Conservation (phyloP, 108 stramenopile species). For the Phaeodactylum tricornutum region DNA sequence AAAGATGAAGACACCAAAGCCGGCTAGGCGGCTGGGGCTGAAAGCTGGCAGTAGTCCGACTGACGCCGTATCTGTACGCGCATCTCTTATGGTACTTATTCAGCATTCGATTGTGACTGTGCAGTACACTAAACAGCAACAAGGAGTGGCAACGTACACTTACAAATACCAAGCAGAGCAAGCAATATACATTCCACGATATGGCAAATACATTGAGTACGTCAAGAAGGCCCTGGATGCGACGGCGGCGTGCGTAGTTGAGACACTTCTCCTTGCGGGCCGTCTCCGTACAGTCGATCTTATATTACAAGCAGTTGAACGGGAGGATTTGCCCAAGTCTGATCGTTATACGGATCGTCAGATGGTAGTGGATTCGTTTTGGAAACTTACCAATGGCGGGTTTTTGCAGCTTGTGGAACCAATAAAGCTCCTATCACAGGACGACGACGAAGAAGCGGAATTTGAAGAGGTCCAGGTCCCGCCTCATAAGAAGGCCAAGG, state of each 20-base stretch:
- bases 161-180: constrained; percentile 43
- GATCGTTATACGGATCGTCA: constrained; percentile 23
- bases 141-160: constrained; percentile 13
- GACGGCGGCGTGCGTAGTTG: constrained; percentile 42
- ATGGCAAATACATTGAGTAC: constrained; percentile 57
- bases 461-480: constrained; percentile 28
- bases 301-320: constrained; percentile 32
- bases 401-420: constrained; percentile 41
- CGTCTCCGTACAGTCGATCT: constrained; percentile 52
- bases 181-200: constrained; percentile 46
- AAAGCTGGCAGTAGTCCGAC: neutral
- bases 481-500: constrained; percentile 9
- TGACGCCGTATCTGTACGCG: constrained; percentile 36
- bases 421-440: constrained; percentile 19
- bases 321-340: constrained; percentile 3
- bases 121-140: neutral
- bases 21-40: neutral
- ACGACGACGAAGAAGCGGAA: constrained; percentile 37
- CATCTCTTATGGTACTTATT: constrained; percentile 58
- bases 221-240: constrained; percentile 38
- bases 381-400: constrained; percentile 38
- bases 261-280: constrained; percentile 47
- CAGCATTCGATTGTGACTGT: constrained; percentile 61
- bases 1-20: neutral
- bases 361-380: constrained; percentile 37